Evolutionary conservation across 2,329 filamentous ascomycete genomes (phyloP), one percentile per base, ranked within the genome.

Genomic region (Cladosporium austrohemisphaericum): DNA sequence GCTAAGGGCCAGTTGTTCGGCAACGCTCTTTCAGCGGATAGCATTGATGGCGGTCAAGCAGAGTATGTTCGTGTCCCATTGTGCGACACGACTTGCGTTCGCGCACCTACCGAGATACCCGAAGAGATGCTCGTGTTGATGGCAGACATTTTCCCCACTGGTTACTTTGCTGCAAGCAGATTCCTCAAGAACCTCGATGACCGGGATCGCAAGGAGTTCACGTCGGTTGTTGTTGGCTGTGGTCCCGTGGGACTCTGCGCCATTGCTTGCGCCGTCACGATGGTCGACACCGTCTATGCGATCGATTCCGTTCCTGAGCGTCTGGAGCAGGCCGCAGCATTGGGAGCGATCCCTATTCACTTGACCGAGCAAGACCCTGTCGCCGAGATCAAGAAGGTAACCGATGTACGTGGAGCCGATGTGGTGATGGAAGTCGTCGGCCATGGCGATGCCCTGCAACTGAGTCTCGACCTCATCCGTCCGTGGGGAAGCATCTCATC

Each of bases 71-170:
- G 88, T 26, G 79, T 95, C 9, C 91, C 91, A 0, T 72, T 85
- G 46, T 90, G 90, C 10, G 89, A 95, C 61, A 81, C 82, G 28
- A 94, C 88, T 1, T 80, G 85, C 16, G 78, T 90, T 63, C 85
- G 84, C 60, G 84, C 88, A 0, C 85, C 86, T 0, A 68, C 79
- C 1, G 80, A 77, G 6, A 85, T 94, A 50, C 80, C 84, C 19
- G 84, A 92, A 57, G 79, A 86, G 55, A 82, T 82, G 29, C 75
- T 94, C 38, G 82, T 94, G 5, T 77, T 95, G 26, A 95, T 95
- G 90, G 89, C 88, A 11, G 90, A 95, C 64, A 94, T 95, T 60
- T 95, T 93, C 68, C 90, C 90, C 22, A 78, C 75, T 0, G 87
- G 91, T 4, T 95, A 82, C 70, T 95, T 91, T 59, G 90, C 88